phyloP scores from a whole-genome alignment of 805 yeast genomes.

The Ogataea nonfermentans region DNA sequence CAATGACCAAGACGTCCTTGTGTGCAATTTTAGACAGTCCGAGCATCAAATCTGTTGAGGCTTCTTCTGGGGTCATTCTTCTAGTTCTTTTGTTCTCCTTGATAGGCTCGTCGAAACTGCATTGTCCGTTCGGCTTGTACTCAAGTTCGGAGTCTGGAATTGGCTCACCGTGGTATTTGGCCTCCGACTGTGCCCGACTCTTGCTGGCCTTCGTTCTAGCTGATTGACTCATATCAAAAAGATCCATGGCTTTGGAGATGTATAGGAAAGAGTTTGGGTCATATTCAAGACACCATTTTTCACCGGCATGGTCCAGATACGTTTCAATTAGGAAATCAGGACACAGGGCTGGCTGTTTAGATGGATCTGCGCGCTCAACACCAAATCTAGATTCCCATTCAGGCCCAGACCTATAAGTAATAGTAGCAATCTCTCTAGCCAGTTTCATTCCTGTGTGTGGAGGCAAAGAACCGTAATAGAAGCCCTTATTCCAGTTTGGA shows the following conservation, averaged over 20 bases:
- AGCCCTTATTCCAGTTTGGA: slow-evolving; percentile 92
- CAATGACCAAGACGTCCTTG: slow-evolving; percentile 72
- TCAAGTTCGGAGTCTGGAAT: slow-evolving; percentile 27
- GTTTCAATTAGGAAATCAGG: slow-evolving; percentile 93
- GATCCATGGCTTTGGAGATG: slow-evolving; percentile 91
- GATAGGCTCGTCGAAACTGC: slow-evolving; percentile 48
- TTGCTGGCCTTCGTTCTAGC: slow-evolving; percentile 44
- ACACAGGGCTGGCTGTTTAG: slow-evolving; percentile 79
- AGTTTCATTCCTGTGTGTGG: slow-evolving; percentile 96
- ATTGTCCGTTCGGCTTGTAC: slow-evolving; percentile 31
- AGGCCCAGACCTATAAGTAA: slow-evolving; percentile 92
- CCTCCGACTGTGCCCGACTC: slow-evolving; percentile 40
- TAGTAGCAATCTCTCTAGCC: slow-evolving; percentile 91
- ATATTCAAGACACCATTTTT: slow-evolving; percentile 85
- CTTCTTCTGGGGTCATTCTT: slow-evolving; percentile 51
- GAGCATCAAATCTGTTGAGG: slow-evolving; percentile 55
- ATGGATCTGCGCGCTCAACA: slow-evolving; percentile 78
- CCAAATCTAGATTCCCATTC: slow-evolving; percentile 96
- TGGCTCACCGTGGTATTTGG: slow-evolving; percentile 28
- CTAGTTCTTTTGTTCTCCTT: slow-evolving; percentile 48
- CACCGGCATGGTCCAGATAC: slow-evolving; percentile 92
- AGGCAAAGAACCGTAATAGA: slow-evolving; percentile 68
- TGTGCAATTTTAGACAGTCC: slow-evolving; percentile 66
- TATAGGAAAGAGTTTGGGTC: slow-evolving; percentile 88
- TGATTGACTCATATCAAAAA: slow-evolving; percentile 70